These are phyloP conservation scores for Trypanosoma boissoni DNA, from an alignment of 208 protist genomes.

Conservation along the genomic window DNA sequence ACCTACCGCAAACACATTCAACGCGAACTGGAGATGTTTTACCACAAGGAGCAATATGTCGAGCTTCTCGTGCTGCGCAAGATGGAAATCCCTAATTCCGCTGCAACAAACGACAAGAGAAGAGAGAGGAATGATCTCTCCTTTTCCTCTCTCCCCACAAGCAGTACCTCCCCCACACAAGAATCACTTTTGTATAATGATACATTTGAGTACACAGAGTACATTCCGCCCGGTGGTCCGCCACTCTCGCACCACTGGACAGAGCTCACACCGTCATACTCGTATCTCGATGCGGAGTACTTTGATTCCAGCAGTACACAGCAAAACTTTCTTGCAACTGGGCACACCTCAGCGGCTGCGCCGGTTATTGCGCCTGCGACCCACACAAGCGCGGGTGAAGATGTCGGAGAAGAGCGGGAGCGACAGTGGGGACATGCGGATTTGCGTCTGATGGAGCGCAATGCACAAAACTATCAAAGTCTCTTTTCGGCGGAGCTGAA, in stretches of 20 bases:
- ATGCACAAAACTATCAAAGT: conserved; percentile 34
- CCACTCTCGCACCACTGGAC: conserved; percentile 69
- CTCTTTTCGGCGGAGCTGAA: conserved; percentile 70
- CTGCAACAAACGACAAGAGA: not conserved
- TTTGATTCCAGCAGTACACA: conserved; percentile 20
- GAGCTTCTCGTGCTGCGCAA: conserved; percentile 69
- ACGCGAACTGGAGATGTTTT: conserved; percentile 24
- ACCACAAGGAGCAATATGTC: conserved; percentile 18
- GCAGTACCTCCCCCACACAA: too few species aligned
- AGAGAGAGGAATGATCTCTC: not conserved
- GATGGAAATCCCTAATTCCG: conserved; percentile 10
- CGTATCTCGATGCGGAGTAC: conserved; percentile 71
- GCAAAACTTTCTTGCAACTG: conserved; percentile 64
- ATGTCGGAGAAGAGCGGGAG: not conserved
- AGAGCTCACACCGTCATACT: conserved; percentile 64
- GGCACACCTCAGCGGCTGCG: conserved; percentile 30
- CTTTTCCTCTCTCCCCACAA: not conserved
- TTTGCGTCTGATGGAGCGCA: conserved; percentile 8
- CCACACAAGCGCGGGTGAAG: not conserved
- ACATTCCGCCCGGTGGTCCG: conserved; percentile 40
- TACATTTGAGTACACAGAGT: conserved; percentile 81
- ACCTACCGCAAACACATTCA: conserved; percentile 6
- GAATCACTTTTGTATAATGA: conserved; percentile 53
- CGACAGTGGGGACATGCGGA: conserved; percentile 8
- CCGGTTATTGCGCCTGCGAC: conserved; percentile 4